Evolutionary conservation across 371 early-diverging fungal species (phyloP).

Genomic region (Mucor irregularis): DNA sequence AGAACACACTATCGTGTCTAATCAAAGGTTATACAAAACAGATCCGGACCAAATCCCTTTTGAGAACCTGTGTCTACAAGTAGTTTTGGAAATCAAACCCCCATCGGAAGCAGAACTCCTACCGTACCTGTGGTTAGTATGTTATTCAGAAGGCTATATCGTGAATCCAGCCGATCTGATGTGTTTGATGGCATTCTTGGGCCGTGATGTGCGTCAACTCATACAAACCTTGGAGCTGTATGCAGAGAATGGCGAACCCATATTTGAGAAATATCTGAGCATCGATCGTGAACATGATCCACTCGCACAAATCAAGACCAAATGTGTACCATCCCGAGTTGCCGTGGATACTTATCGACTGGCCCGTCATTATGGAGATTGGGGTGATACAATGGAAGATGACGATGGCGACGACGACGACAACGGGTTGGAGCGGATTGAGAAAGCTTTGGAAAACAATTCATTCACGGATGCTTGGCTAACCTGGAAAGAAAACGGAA

Average conservation of each 20-base stretch:
- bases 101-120: slow-evolving; percentile 21
- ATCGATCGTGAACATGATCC: slow-evolving; percentile 1
- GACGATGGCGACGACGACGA: neutral
- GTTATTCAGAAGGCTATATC: slow-evolving; percentile 36
- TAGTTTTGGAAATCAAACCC: slow-evolving; percentile 19
- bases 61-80: slow-evolving; percentile 24
- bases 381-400: neutral
- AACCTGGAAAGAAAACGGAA: neutral
- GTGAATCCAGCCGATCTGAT: slow-evolving; percentile 33
- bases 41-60: slow-evolving; percentile 30
- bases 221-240: slow-evolving; percentile 33
- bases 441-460: slow-evolving; percentile 1
- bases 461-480: slow-evolving; percentile 15
- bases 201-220: slow-evolving; percentile 37
- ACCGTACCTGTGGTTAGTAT: slow-evolving; percentile 43
- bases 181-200: slow-evolving; percentile 25
- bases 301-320: slow-evolving; percentile 1
- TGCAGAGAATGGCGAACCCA: slow-evolving; percentile 1
- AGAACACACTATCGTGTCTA: neutral
- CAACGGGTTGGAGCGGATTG: slow-evolving; percentile 3
- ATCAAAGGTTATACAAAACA: slow-evolving; percentile 1
- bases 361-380: slow-evolving; percentile 5
- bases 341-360: slow-evolving; percentile 20
- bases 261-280: slow-evolving; percentile 17
- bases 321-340: slow-evolving; percentile 1